Evolutionary conservation across 2,329 filamentous ascomycete species (phyloP).

Genomic region (Penicillium sp.): DNA sequence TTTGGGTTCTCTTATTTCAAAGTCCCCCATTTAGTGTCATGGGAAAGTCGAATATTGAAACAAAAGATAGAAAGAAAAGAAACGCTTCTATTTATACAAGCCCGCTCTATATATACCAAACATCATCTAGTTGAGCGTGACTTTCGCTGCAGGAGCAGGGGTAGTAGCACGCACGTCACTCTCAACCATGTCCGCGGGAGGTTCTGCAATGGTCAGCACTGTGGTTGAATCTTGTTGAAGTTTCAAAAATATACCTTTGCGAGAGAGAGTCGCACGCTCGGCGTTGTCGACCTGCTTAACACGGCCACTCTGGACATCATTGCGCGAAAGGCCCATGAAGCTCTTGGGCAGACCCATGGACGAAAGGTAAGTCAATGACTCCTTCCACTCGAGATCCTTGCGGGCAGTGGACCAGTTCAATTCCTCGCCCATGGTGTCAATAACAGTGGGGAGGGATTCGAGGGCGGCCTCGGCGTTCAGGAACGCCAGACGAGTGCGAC

Average conservation of each 20-base stretch:
- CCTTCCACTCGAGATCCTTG: slow-evolving; percentile 77
- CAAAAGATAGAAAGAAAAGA: slow-evolving; percentile 1
- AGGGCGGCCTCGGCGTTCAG: slow-evolving; percentile 87
- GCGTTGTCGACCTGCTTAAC: slow-evolving; percentile 45
- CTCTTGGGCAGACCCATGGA: slow-evolving; percentile 62
- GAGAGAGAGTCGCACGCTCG: slow-evolving; percentile 41
- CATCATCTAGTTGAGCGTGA: slow-evolving; percentile 46
- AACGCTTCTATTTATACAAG: slow-evolving; percentile 31
- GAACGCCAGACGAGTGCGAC: slow-evolving; percentile 82
- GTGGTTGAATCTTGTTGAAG: not conserved
- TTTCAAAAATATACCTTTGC: slow-evolving; percentile 39
- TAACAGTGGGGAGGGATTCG: slow-evolving; percentile 77
- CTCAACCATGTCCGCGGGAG: slow-evolving; percentile 52
- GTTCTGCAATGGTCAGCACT: slow-evolving; percentile 17
- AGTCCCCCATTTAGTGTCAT: not conserved
- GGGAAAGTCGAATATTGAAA: not conserved
- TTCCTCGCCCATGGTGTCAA: slow-evolving; percentile 86
- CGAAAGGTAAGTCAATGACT: slow-evolving; percentile 58
- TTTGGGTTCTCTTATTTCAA: not conserved
- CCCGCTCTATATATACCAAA: slow-evolving; percentile 23
- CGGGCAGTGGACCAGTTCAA: slow-evolving; percentile 71
- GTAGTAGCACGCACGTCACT: slow-evolving; percentile 43
- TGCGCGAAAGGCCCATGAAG: slow-evolving; percentile 55
- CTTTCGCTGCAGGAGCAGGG: slow-evolving; percentile 46
- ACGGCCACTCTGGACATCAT: slow-evolving; percentile 58